These are phyloP conservation scores for Larix kaempferi DNA, from an alignment of 75 land plant genomes.

Conservation along the genomic window DNA sequence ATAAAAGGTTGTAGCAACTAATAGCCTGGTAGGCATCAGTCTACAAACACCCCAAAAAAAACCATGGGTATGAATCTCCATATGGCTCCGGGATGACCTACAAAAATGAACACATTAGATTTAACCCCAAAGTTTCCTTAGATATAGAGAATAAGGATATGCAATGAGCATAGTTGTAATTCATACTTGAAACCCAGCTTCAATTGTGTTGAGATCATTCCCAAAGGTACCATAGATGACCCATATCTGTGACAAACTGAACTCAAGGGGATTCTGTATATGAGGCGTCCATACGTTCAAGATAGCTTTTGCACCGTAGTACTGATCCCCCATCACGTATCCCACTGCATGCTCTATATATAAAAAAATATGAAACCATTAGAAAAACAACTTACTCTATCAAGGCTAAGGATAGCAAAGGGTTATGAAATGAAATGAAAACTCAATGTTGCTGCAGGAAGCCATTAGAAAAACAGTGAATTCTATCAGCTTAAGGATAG, in stretches of 20 bases:
- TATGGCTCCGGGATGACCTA: conserved; percentile 92
- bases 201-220: conserved; percentile 79
- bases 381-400: not conserved
- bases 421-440: conserved; percentile 14
- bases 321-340: conserved; percentile 67
- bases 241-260: conserved; percentile 87
- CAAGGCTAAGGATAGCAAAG: conserved; percentile 7
- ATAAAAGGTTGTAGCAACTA: conserved; percentile 90
- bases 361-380: not conserved
- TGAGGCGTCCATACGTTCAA: conserved; percentile 77
- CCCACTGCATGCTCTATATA: conserved; percentile 70
- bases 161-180: not conserved
- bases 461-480: too few relatives aligned
- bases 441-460: not conserved
- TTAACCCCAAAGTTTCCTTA: too few relatives aligned
- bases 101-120: not conserved
- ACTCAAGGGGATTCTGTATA: conserved; percentile 50
- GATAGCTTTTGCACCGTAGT: conserved; percentile 73
- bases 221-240: conserved; percentile 65
- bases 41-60: conserved; percentile 39
- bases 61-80: conserved; percentile 83
- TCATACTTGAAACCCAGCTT: conserved; percentile 89
- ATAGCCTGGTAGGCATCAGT: conserved; percentile 88
- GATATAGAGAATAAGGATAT: not conserved
- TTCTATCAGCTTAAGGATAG: too few relatives aligned